Conservation (phyloP, 169 alveolate genomes). For the Neospora caninum region DNA sequence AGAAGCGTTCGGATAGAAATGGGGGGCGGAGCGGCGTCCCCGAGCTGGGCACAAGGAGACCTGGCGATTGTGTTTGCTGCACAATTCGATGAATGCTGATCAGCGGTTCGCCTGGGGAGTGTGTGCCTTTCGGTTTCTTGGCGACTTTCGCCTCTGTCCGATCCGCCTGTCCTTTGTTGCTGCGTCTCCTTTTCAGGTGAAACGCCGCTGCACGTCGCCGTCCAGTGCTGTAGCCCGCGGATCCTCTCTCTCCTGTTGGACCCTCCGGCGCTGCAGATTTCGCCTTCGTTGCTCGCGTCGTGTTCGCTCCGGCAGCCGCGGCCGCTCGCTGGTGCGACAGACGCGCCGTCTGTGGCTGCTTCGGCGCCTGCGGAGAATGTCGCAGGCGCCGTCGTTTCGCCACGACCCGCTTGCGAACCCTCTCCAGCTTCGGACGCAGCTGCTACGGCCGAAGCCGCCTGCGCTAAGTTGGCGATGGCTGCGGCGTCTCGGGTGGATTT, state of each 20-base stretch:
- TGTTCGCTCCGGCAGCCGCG: neutral
- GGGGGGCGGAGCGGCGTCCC: too few relatives aligned
- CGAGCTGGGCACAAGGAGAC: too few relatives aligned
- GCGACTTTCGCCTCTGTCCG: too few relatives aligned
- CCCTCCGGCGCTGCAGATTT: slow-evolving; percentile 41
- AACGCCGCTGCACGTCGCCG: slow-evolving; percentile 64
- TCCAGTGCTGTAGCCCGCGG: slow-evolving; percentile 59
- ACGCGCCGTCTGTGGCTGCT: neutral
- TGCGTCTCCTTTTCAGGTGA: slow-evolving; percentile 46
- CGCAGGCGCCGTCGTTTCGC: neutral
- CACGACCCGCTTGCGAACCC: neutral
- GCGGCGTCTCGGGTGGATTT: slow-evolving; percentile 43
- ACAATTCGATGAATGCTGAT: too few relatives aligned
- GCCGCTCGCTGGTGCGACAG: neutral
- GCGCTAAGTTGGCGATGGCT: neutral
- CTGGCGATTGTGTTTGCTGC: too few relatives aligned
- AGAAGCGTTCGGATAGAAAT: too few relatives aligned
- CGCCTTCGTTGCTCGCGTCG: slow-evolving; percentile 13
- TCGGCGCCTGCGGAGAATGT: neutral
- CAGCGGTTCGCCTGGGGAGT: too few relatives aligned
- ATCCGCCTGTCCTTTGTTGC: neutral
- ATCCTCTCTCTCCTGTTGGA: slow-evolving; percentile 52
- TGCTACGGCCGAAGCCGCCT: slow-evolving; percentile 47
- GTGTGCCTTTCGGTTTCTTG: too few relatives aligned
- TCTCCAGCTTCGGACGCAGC: neutral